phyloP scores from a whole-genome alignment of 257 asterid genomes.

The Jacaranda copaia region DNA sequence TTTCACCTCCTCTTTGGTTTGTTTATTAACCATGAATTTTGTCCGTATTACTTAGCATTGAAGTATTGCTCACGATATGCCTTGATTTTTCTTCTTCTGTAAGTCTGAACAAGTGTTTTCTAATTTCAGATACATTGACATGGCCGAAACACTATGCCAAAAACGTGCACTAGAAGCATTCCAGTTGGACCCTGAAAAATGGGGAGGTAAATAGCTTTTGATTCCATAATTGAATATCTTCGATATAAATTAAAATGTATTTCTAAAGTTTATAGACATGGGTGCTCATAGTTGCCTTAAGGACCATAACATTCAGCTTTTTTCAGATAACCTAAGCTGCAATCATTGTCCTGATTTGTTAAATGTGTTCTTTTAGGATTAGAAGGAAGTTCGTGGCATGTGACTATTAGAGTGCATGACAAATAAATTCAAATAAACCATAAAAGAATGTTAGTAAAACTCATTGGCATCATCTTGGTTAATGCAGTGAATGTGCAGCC shows the following conservation, averaged over 20 bases:
- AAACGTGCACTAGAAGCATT: slow-evolving; percentile 87
- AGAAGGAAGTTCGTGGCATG: background rate
- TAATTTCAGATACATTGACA: slow-evolving; percentile 74
- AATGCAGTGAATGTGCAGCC: slow-evolving; percentile 89
- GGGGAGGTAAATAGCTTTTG: slow-evolving; percentile 76
- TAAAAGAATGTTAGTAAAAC: background rate
- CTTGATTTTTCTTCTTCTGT: slow-evolving; percentile 10
- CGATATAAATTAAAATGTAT: too few species aligned
- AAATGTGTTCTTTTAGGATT: background rate
- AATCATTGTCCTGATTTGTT: background rate
- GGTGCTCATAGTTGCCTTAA: background rate
- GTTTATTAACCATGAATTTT: background rate
- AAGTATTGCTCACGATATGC: background rate
- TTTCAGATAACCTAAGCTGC: too few species aligned
- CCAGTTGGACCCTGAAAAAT: slow-evolving; percentile 87
- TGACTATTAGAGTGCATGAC: background rate
- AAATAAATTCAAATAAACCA: background rate
- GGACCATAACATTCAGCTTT: background rate
- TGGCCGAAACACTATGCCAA: slow-evolving; percentile 92
- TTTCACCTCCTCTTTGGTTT: background rate
- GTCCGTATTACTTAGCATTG: background rate
- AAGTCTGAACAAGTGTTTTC: background rate
- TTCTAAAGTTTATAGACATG: background rate
- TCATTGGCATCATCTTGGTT: slow-evolving; percentile 20
- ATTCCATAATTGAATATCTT: background rate